Evolutionary conservation across 2,329 filamentous ascomycete species (phyloP).

Genomic region (Apiospora kogelbergensis): DNA sequence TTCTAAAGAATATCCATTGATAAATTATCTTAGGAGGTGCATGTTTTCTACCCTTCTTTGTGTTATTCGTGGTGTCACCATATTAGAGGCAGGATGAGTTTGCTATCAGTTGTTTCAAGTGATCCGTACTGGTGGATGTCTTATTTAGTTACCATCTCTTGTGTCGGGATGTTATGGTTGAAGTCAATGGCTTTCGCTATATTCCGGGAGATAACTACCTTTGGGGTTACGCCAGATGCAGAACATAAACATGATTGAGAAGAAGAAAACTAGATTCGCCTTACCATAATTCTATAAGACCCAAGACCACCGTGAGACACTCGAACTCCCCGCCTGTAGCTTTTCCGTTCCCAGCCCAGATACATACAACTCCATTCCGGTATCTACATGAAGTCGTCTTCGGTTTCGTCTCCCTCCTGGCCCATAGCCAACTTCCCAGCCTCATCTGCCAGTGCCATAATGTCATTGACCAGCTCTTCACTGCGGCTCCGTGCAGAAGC

Average conservation of each 20-base stretch:
- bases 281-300: not conserved
- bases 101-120: not conserved
- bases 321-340: not conserved
- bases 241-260: not conserved
- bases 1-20: not conserved
- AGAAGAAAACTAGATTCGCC: not conserved
- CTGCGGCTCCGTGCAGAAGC: constrained; percentile 21
- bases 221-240: not conserved
- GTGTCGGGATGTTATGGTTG: not conserved
- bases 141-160: not conserved
- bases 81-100: too few relatives aligned
- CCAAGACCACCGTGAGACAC: not conserved
- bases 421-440: constrained; percentile 18
- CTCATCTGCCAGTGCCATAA: constrained; percentile 27
- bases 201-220: not conserved
- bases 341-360: not conserved
- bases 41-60: not conserved
- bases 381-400: constrained; percentile 16
- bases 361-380: not conserved
- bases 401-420: constrained; percentile 15
- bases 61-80: not conserved
- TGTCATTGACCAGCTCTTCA: constrained; percentile 33
- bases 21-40: not conserved
- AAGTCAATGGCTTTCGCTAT: not conserved
- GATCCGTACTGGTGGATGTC: not conserved